A percentile compares a stretch with the other conserved stretches of the same genome.
Evolutionary conservation across 2,329 filamentous ascomycete species (phyloP).

Genomic region (Harringtonia aguacate): DNA sequence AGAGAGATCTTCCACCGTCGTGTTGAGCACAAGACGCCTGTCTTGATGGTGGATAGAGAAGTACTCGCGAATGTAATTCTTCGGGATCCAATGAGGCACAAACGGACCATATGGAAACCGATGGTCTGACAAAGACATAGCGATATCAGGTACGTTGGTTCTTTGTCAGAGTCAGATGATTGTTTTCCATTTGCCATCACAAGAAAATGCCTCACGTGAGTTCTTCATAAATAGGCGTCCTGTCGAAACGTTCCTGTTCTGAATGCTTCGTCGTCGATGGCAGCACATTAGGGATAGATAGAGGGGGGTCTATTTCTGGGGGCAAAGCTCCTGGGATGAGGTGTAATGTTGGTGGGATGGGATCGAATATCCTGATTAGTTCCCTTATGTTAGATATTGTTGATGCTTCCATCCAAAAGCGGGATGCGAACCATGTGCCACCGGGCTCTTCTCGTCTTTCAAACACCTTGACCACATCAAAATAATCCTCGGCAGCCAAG

Average conservation of each 20-base stretch:
- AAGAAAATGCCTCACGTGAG: slow-evolving; percentile 3
- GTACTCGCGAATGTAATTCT: slow-evolving; percentile 45
- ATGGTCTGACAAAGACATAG: slow-evolving; percentile 42
- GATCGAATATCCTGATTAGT: slow-evolving; percentile 11
- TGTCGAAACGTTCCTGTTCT: slow-evolving; percentile 7
- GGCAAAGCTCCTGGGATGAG: slow-evolving; percentile 9
- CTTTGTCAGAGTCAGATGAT: slow-evolving; percentile 14
- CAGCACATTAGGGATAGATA: slow-evolving; percentile 2
- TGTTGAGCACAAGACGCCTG: slow-evolving; percentile 32
- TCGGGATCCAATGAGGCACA: slow-evolving; percentile 42
- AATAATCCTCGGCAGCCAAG: slow-evolving; percentile 32
- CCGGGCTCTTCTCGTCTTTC: slow-evolving; percentile 30
- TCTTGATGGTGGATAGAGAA: slow-evolving; percentile 40
- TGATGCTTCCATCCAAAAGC: background rate
- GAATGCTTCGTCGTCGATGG: slow-evolving; percentile 3
- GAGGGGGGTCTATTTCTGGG: slow-evolving; percentile 6
- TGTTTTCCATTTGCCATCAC: background rate
- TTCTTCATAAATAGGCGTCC: slow-evolving; percentile 10
- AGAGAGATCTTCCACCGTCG: slow-evolving; percentile 39
- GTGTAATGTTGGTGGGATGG: slow-evolving; percentile 2
- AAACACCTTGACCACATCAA: slow-evolving; percentile 29
- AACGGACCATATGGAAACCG: slow-evolving; percentile 53
- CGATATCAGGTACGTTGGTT: slow-evolving; percentile 43
- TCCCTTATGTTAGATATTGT: background rate
- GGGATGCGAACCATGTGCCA: slow-evolving; percentile 35